Base-by-base conservation (phyloP, 2,329 filamentous ascomycete genomes). In the Aspergillus pseudonomiae region DNA sequence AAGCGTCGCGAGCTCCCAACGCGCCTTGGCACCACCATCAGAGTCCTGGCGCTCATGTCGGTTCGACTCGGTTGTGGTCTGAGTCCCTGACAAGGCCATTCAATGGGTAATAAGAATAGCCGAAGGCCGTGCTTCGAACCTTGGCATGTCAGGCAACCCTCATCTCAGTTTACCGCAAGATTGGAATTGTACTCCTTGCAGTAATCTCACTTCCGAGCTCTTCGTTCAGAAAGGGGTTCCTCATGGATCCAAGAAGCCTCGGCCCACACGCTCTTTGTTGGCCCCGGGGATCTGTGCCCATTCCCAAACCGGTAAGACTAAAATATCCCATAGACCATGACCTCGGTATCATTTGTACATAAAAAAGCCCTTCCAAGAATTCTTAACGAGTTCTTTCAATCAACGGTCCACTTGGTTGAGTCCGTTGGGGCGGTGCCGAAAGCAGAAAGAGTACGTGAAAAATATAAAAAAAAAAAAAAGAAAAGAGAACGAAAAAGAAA, bases 51-150 rank as follows among this genome's bases (percentile, higher is more conserved):
- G n/a, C 28, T 39, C 12, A 39, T 36, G 30, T 55, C 32, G 21
- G 26, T 28, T 2, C 26, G 26, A 28, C 26, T 28, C 3, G 26
- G 11, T 39, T 55, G 34, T 10, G 36, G 52, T 39, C 21, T 55
- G 28, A 55, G 52, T 55, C 30, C 32, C 32, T 39, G 21, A 55
- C 32, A 55, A 55, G 52, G 30, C 32, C 24, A 55, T 55, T 55
- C n/a, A 55, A 39, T 21, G 26, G 19, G 52, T 55, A 41, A 39
- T 55, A 39, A 39, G 21, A 26, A 39, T 16, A 34, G 52, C 24
- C 32, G 32, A 36, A 11, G 10, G 19, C 28, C 19, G 34, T 24
- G 52, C 16, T 36, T 34, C 21, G 4, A 55, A 39, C 16, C 21
- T 36, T 36, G 34, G 32, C 52, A 32, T 32, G n/a, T 32, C 32